A percentile compares a stretch with the other conserved stretches of the same genome.
Conservation (phyloP, 2,329 filamentous ascomycete species). For the Xylaria sp. region DNA sequence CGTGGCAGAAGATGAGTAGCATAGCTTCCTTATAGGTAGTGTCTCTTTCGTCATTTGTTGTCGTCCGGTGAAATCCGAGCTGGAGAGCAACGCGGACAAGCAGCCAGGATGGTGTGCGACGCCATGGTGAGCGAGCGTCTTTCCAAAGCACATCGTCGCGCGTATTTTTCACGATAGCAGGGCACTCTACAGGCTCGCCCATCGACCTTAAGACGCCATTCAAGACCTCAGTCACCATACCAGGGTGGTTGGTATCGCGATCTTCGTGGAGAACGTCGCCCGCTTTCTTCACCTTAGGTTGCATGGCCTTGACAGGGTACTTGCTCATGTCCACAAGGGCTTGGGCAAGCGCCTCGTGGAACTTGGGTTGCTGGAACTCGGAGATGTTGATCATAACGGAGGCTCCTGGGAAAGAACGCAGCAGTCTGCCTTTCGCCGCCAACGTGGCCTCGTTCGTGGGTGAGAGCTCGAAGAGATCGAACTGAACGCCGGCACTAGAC, state of each 20-base stretch:
- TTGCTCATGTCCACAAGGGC: constrained; percentile 41
- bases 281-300: constrained; percentile 51
- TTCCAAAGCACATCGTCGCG: constrained; percentile 63
- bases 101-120: constrained; percentile 62
- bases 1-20: constrained; percentile 15
- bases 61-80: constrained; percentile 35
- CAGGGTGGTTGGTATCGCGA: constrained; percentile 60
- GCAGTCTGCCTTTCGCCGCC: too few relatives aligned
- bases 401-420: constrained; percentile 38
- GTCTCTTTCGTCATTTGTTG: too few relatives aligned
- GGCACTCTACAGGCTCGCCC: constrained; percentile 47
- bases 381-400: constrained; percentile 52
- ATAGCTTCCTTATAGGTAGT: constrained; percentile 28
- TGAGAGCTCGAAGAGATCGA: too few relatives aligned
- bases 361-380: constrained; percentile 26
- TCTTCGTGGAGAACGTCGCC: constrained; percentile 49
- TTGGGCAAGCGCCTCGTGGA: constrained; percentile 35
- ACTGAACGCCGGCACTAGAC: too few relatives aligned
- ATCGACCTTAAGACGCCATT: constrained; percentile 55
- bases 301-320: constrained; percentile 27
- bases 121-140: constrained; percentile 49
- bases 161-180: constrained; percentile 58
- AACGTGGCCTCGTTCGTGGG: too few relatives aligned
- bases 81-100: constrained; percentile 65
- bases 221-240: constrained; percentile 61